Evolutionary conservation across 768 basidiomycete species (phyloP), one percentile per base, ranked within the genome.

Genomic region (Boletus coccyginus): DNA sequence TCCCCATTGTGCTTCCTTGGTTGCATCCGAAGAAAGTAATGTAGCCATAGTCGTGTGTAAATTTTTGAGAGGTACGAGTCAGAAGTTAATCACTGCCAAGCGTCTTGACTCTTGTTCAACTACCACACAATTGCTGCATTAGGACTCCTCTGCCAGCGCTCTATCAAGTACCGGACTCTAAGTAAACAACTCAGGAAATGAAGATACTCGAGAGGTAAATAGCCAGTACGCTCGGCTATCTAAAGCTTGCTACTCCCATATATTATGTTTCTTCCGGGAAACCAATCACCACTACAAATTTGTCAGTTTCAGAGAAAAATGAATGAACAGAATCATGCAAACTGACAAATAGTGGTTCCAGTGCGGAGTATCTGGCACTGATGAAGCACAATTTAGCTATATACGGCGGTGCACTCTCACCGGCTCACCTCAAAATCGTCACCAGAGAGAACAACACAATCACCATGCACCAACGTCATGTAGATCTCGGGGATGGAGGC

Each of bases 1-100:
- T 60, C 80, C 80, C 80, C 80, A 81, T 61, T 75, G 73, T 56
- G 65, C 68, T 64, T 73, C 71, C 51, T 57, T 65, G 52, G 50
- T 62, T 45, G 56, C 53, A 33, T 65, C 60, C 54, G 61, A 57
- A 57, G 70, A 60, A 52, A 60, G 61, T 46, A 58, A 54, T 13
- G 71, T 40, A 58, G 71, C 40, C 70, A 70, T 73, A 62, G 62
- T 60, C 61, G 59, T 70, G 67, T 63, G 52, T 17, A 59, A 70
- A 60, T 59, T 64, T 62, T 48, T 27, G 27, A 27, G 27, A 57
- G 48, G 65, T 71, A 56, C 39, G 57, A 53, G 65, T 55, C 46
- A 57, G 40, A 56, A 58, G 46, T 58, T 49, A 46, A 39, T 47
- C 46, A 48, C 35, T 33, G 32, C 35, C 46, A 43, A 27, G 59